Conservation (phyloP, 208 protist species). For the Porcisia hertigi region DNA sequence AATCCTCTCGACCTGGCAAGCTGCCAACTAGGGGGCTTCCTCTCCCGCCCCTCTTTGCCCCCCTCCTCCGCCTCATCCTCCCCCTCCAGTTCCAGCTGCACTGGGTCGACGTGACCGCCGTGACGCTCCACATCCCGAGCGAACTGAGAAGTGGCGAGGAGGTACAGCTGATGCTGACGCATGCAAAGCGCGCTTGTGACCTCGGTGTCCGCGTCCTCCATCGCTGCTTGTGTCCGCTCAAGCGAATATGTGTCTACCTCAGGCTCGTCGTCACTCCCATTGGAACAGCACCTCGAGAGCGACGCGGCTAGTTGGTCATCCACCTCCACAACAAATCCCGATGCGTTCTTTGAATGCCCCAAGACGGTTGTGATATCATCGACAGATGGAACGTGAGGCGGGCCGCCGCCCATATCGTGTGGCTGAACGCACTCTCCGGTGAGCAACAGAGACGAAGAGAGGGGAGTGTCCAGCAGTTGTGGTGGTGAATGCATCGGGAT, state of each 20-base stretch:
- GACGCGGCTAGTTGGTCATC: background rate
- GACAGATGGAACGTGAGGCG: background rate
- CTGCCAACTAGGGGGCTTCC: background rate
- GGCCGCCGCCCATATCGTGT: background rate
- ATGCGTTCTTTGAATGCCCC: background rate
- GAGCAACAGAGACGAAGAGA: background rate
- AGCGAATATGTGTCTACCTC: constrained; percentile 44
- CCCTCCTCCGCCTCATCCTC: constrained; percentile 2
- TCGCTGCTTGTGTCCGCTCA: constrained; percentile 24
- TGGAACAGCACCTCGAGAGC: background rate
- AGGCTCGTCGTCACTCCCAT: constrained; percentile 7
- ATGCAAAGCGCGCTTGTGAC: constrained; percentile 17
- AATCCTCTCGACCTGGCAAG: background rate
- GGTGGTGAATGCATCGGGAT: constrained; percentile 1
- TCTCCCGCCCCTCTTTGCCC: background rate
- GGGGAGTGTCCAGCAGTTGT: background rate
- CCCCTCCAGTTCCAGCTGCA: constrained; percentile 14
- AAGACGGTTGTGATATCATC: background rate
- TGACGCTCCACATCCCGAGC: constrained; percentile 29
- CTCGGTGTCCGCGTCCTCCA: constrained; percentile 42
- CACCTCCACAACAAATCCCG: constrained; percentile 10
- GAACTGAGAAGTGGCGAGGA: constrained; percentile 38
- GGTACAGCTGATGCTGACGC: constrained; percentile 23
- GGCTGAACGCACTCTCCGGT: background rate
- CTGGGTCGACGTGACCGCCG: constrained; percentile 30